Percentiles rank a stretch among this genome's conserved stretches.
These are phyloP conservation scores for Akanthomyces uredinophilus DNA, from an alignment of 2,329 filamentous ascomycete genomes.

Conservation along the genomic window DNA sequence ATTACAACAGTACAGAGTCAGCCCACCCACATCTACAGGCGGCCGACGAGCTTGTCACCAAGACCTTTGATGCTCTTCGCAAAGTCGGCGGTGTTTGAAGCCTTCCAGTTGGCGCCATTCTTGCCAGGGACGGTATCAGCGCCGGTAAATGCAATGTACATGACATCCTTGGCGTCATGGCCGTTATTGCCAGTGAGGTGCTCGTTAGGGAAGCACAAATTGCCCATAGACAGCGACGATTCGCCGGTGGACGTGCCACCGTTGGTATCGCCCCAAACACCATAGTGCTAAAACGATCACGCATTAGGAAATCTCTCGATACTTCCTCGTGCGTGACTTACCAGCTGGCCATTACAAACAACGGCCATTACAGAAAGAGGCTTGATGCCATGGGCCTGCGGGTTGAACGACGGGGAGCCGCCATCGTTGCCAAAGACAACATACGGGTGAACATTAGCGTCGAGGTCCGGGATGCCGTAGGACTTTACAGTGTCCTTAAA, in stretches of 20 bases:
- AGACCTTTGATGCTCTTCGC: conserved; percentile 41
- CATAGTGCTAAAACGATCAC: conserved; percentile 39
- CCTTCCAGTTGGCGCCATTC: conserved; percentile 45
- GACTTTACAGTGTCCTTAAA: conserved; percentile 32
- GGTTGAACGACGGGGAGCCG: conserved; percentile 28
- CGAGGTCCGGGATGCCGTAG: conserved; percentile 33
- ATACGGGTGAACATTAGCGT: conserved; percentile 43
- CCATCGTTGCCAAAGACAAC: conserved; percentile 38
- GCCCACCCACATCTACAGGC: background rate
- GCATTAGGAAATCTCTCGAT: background rate
- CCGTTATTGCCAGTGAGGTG: conserved; percentile 46
- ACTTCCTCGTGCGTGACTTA: conserved; percentile 10
- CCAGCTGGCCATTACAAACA: conserved; percentile 40
- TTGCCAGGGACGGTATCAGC: conserved; percentile 45
- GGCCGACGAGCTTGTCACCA: conserved; percentile 40
- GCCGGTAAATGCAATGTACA: conserved; percentile 53
- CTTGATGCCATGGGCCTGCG: conserved; percentile 32
- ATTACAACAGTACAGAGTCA: background rate
- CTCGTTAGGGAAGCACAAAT: conserved; percentile 43
- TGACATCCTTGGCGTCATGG: conserved; percentile 47
- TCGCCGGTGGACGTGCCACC: conserved; percentile 44
- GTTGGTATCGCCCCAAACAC: conserved; percentile 52
- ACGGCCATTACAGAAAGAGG: conserved; percentile 45
- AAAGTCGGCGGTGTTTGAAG: conserved; percentile 38
- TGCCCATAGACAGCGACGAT: conserved; percentile 45